Evolutionary conservation across 495 filamentous ascomycete genomes (phyloP), one percentile per base, ranked within the genome.

Genomic region (Hypoxylon rickii): DNA sequence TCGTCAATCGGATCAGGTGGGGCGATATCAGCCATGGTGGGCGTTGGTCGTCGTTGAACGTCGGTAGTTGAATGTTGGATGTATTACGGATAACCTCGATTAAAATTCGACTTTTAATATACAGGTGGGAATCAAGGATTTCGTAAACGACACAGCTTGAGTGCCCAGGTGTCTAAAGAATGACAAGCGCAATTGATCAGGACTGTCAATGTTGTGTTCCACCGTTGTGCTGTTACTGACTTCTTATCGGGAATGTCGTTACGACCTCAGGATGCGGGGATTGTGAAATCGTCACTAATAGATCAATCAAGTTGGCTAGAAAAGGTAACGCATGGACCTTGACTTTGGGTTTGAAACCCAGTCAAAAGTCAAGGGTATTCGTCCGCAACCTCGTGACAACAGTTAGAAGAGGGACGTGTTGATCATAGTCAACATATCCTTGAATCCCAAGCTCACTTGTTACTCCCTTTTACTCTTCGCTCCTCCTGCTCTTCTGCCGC

Each of bases 1-100:
- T 68, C 62, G 47, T 51, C 56, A 17, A 55, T 55, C 18, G 59
- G 50, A 24, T 47, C 32, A 17, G 59, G 46, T 44, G 55, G 49
- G 40, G 24, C 45, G 18, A 53, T 51, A 38, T 51, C 62, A 32
- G 39, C 44, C 31, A 63, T 58, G 19, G 34, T 44, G 36, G 52
- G 34, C 43, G 18, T 34, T 43, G 11, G 26, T 19, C 29, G 32
- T 26, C n/a, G n/a, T n/a, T n/a, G n/a, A n/a, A n/a, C n/a, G n/a
- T n/a, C n/a, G n/a, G n/a, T n/a, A n/a, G n/a, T n/a, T n/a, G n/a
- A n/a, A n/a, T n/a, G n/a, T n/a, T n/a, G n/a, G n/a, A n/a, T n/a
- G n/a, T n/a, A n/a, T n/a, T n/a, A n/a, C n/a, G n/a, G n/a, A n/a
- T n/a, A n/a, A n/a, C n/a, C n/a, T n/a, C n/a, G n/a, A n/a, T n/a